Base-by-base conservation (phyloP, 73 alveolate species). In the Halteria grandinella region DNA sequence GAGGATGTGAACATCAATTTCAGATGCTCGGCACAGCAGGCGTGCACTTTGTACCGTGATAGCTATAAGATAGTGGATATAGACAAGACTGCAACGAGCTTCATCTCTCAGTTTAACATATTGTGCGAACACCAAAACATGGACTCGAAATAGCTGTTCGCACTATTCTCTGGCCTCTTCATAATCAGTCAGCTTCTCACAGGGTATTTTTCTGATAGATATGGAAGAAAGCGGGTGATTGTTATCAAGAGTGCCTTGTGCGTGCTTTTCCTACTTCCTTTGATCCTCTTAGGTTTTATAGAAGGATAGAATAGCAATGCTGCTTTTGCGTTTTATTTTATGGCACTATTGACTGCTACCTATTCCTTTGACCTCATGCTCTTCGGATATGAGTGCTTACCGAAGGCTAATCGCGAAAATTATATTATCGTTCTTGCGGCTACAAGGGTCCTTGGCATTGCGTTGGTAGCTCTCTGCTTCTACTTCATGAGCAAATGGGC, bases 341-440 rank as follows among this genome's bases (percentile, higher is more conserved):
- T 60, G 41, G 3, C 59, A 12, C 48, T 60, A 18, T 34, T 60
- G 5, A 15, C 27, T n/a, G 25, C 77, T 21, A 60, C 77, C 1
- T 60, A 40, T 37, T 60, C 43, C 77, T 8, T 60, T 18, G 77
- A 60, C 48, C 77, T 60, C 2, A n/a, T 40, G 29, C 20, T 60
- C 37, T 5, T 36, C 1, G 77, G 77, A 5, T 60, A 40, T 39
- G 77, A 60, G 29, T 15, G 20, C 37, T 23, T 60, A 18, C 24
- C 37, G 24, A 60, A 60, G 28, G 4, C 8, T 17, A 23, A 60
- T 24, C 3, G 77, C 37, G 77, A 60, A 60, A 60, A 60, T 23
- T 60, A 25, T 20, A 60, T 60, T 18, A 60, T 60, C n/a, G 18
- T 60, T 23, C n/a, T 60, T 21, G 37, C 77, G n/a, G 77, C 77